Percentiles rank a stretch among this genome's conserved stretches.
Evolutionary conservation across 768 basidiomycete genomes (phyloP).

Genomic region (Suillus clintonianus): DNA sequence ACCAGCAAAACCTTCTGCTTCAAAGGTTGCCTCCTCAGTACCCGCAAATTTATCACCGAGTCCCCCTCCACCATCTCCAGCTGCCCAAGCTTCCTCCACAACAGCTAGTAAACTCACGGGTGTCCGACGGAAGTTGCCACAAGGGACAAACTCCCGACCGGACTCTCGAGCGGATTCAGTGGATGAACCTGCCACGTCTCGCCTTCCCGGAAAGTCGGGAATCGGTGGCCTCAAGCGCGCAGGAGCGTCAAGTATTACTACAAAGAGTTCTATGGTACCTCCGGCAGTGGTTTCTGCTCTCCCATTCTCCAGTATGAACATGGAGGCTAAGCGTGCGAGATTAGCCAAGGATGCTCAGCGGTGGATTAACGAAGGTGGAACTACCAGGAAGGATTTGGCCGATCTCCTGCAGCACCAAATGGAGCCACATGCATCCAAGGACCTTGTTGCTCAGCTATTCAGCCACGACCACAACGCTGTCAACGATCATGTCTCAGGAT

Average conservation of each 20-base stretch:
- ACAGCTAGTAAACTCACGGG: constrained; percentile 52
- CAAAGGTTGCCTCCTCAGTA: constrained; percentile 23
- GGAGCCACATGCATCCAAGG: constrained; percentile 79
- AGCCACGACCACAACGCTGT: constrained; percentile 96
- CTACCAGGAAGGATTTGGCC: constrained; percentile 83
- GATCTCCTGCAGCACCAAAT: constrained; percentile 90
- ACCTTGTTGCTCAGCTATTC: constrained; percentile 77
- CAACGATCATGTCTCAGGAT: constrained; percentile 84
- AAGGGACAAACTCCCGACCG: constrained; percentile 51
- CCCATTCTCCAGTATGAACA: constrained; percentile 35
- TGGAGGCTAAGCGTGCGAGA: constrained; percentile 58
- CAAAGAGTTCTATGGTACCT: constrained; percentile 35
- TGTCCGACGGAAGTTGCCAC: constrained; percentile 73
- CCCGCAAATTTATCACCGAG: constrained; percentile 30
- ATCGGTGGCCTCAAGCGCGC: constrained; percentile 48
- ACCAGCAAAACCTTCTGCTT: constrained; percentile 26
- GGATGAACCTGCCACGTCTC: constrained; percentile 36
- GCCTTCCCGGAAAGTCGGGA: constrained; percentile 38
- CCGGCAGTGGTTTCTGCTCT: constrained; percentile 33
- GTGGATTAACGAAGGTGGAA: constrained; percentile 87
- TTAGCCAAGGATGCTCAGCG: constrained; percentile 73
- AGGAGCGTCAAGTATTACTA: constrained; percentile 29
- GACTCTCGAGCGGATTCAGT: constrained; percentile 42
- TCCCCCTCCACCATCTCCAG: constrained; percentile 42
- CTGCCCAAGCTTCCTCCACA: constrained; percentile 31